A percentile compares a stretch with the other conserved stretches of the same genome.
phyloP scores from a whole-genome alignment of 2,329 filamentous ascomycete genomes.

The Colletotrichum sp. region DNA sequence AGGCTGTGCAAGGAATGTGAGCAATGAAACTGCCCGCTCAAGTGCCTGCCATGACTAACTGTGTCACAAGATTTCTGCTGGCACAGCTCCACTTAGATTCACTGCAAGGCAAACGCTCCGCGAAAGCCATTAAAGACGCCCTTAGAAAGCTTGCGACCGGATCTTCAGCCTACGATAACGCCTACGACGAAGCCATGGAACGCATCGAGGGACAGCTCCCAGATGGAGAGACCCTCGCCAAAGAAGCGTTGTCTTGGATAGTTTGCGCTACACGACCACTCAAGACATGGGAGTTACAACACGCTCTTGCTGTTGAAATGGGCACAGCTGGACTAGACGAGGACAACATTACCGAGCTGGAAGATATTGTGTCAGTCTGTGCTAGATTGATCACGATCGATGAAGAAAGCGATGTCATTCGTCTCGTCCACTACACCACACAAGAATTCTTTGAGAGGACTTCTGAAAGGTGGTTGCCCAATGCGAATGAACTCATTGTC shows the following conservation, averaged over 20 bases:
- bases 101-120: constrained; percentile 17
- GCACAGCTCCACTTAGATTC: constrained; percentile 14
- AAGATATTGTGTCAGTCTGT: constrained; percentile 41
- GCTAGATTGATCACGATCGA: constrained; percentile 47
- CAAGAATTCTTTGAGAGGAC: constrained; percentile 47
- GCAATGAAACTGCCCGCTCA: no score
- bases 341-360: constrained; percentile 36
- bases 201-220: constrained; percentile 43
- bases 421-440: constrained; percentile 50
- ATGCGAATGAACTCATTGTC: constrained; percentile 31
- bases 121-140: constrained; percentile 34
- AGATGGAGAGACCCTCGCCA: constrained; percentile 38
- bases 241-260: constrained; percentile 44
- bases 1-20: constrained; percentile 24
- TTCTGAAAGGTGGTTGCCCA: constrained; percentile 31
- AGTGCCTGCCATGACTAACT: no score
- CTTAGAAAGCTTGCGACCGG: constrained; percentile 35
- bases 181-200: constrained; percentile 47
- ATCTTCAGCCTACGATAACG: constrained; percentile 34
- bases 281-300: constrained; percentile 38
- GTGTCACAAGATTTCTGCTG: no score
- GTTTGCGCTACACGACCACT: constrained; percentile 39
- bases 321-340: constrained; percentile 32
- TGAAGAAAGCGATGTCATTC: constrained; percentile 38
- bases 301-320: constrained; percentile 44